Base-by-base conservation (phyloP, 2,329 filamentous ascomycete genomes). In the Tolypocladium capitatum region DNA sequence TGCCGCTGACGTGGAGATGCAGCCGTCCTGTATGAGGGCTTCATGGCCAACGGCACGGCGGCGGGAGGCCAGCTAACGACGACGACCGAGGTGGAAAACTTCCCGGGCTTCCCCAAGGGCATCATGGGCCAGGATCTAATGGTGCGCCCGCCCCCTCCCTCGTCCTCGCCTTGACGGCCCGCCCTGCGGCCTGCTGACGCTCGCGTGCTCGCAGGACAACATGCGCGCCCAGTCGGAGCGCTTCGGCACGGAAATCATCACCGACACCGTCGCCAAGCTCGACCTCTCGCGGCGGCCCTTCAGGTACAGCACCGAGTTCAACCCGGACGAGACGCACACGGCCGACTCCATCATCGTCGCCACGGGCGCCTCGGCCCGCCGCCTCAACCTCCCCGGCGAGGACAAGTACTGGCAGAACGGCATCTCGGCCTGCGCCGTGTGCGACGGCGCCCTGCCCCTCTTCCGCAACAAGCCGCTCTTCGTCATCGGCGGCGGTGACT, bases 11-110 rank as follows among this genome's bases (percentile, higher is more conserved):
- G 11, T 7, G 27, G 30, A 11, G 6, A 1, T 5, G 24, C 52
- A 80, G 80, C 92, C 53, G 86, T 96, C 53, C 76, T 98, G 57
- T 98, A 97, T 66, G 92, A 98, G 72, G 92, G 92, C 58, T 95
- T 98, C 78, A 82, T 98, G 66, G 92, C 92, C 59, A 92, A 96
- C 63, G 92, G 91, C 61, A 94, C 94, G 60, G 92, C 92, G 7
- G 88, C 92, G 41, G 92, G 92, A 57, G 92, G 92, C 49, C 92
- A 98, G 75, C 77, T 98, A 57, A 98, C 94, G 48, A 98, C 94
- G 27, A 98, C 92, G 48, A 97, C 94, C 60, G 94, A 98, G 57
- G 82, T 98, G 51, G 92, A 98, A 75, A 98, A 98, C 78, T 98
- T 84, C 70, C 92, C 92, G 27, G 92, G 92, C 43, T 98, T 97